A percentile compares a stretch with the other conserved stretches of the same genome.
Evolutionary conservation across 1,284 basidiomycete genomes (phyloP).

Genomic region (Cryptococcus sp.): DNA sequence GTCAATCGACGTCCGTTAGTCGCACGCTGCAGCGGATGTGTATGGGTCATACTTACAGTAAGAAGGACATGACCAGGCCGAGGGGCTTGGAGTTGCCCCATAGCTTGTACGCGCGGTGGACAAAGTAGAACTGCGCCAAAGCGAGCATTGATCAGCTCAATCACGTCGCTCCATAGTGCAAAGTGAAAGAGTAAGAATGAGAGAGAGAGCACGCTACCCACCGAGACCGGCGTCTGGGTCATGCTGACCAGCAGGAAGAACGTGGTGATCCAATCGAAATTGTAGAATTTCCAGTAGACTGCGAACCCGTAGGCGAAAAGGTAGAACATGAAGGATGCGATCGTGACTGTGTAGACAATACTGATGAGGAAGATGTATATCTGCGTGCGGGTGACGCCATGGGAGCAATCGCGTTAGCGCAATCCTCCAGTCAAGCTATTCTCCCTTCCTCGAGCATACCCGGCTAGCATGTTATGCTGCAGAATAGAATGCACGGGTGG

Average conservation of each 20-base stretch:
- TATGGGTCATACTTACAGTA: background rate
- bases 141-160: too few species aligned
- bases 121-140: constrained; percentile 11
- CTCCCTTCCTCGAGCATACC: background rate
- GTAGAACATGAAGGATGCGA: constrained; percentile 4
- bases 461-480: background rate
- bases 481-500: too few species aligned
- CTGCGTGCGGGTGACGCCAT: background rate
- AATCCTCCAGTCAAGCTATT: background rate
- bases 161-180: too few species aligned
- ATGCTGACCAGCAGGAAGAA: constrained; percentile 7
- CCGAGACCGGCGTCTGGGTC: constrained; percentile 14
- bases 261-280: constrained; percentile 8
- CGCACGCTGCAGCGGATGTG: too few species aligned
- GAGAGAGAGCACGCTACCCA: background rate
- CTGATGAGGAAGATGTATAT: constrained; percentile 4
- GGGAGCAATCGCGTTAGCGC: background rate
- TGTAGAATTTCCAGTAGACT: constrained; percentile 13
- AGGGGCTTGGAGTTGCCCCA: constrained; percentile 1
- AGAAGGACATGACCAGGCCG: background rate
- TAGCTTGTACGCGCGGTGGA: constrained; percentile 10
- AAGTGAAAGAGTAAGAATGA: background rate
- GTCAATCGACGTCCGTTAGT: too few species aligned
- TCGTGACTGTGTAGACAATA: background rate
- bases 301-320: constrained; percentile 17